Conservation (phyloP, 179 eudicot genomes). For the Beta lomatogona region DNA sequence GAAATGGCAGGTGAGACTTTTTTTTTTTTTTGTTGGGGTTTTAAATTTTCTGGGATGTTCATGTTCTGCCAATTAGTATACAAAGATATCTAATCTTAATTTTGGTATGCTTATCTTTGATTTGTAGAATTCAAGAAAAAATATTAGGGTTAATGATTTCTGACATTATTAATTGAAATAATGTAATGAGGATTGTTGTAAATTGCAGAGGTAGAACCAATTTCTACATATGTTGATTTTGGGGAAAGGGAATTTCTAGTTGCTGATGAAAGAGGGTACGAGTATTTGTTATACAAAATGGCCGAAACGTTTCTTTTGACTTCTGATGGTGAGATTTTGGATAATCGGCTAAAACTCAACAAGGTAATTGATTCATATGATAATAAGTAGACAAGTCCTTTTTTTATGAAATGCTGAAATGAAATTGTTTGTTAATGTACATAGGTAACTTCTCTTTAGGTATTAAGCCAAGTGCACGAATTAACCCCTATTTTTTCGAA, state of each 20-base stretch:
- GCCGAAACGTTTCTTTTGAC: conserved; percentile 71
- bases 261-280: conserved; percentile 91
- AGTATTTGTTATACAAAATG: conserved; percentile 63
- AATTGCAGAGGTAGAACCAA: conserved; percentile 83
- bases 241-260: conserved; percentile 82
- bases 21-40: neutral
- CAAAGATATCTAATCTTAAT: conserved; percentile 2
- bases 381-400: too few species aligned
- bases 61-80: neutral
- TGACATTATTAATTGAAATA: neutral
- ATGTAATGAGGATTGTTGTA: neutral
- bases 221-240: conserved; percentile 80
- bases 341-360: conserved; percentile 76
- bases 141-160: neutral
- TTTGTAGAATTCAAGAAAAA: too few species aligned
- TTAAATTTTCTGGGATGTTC: too few species aligned
- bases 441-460: too few species aligned
- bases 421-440: too few species aligned
- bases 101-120: neutral
- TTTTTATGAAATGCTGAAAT: too few species aligned
- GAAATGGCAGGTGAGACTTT: conserved; percentile 78
- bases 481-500: too few species aligned
- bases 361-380: conserved; percentile 41
- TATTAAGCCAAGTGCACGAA: too few species aligned
- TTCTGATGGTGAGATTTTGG: conserved; percentile 61